These are phyloP conservation scores for Phytopythium montanum DNA, from an alignment of 352 stramenopile genomes.

Conservation along the genomic window DNA sequence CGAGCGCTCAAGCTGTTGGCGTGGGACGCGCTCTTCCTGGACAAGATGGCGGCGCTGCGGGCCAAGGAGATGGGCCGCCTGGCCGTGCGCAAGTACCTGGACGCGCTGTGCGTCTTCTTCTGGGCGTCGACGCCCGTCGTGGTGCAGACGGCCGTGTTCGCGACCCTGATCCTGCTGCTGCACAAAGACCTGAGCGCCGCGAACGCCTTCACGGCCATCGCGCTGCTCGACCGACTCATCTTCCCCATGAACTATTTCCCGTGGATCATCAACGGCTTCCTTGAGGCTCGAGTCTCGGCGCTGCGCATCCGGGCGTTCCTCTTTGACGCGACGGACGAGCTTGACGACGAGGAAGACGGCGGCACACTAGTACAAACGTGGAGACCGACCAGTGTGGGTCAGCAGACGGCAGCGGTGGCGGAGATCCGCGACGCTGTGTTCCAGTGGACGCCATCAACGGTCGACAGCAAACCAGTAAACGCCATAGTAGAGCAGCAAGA, in stretches of 20 bases:
- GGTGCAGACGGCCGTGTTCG: constrained; percentile 84
- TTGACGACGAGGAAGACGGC: not conserved
- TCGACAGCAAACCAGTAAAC: not conserved
- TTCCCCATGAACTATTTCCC: constrained; percentile 92
- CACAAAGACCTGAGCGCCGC: constrained; percentile 65
- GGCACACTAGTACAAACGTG: not conserved
- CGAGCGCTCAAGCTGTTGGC: constrained; percentile 76
- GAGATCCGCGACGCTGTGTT: constrained; percentile 27
- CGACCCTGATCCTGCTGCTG: constrained; percentile 61
- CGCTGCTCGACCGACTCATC: constrained; percentile 86
- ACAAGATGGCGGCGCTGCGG: constrained; percentile 46
- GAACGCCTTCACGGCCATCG: constrained; percentile 81
- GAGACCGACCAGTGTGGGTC: not conserved
- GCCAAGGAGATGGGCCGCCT: constrained; percentile 68
- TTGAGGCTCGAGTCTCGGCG: constrained; percentile 83
- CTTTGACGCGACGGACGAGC: constrained; percentile 23
- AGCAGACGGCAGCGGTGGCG: constrained; percentile 10
- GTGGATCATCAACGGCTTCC: constrained; percentile 89
- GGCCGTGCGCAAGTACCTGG: constrained; percentile 80
- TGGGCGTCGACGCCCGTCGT: constrained; percentile 88
- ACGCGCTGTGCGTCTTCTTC: constrained; percentile 89
- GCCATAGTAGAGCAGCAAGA: not conserved
- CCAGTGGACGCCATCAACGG: constrained; percentile 10
- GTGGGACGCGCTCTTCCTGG: constrained; percentile 48
- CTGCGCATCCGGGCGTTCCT: constrained; percentile 72